Evolutionary conservation across 1,284 basidiomycete species (phyloP).

Genomic region (Tilletia horrida): DNA sequence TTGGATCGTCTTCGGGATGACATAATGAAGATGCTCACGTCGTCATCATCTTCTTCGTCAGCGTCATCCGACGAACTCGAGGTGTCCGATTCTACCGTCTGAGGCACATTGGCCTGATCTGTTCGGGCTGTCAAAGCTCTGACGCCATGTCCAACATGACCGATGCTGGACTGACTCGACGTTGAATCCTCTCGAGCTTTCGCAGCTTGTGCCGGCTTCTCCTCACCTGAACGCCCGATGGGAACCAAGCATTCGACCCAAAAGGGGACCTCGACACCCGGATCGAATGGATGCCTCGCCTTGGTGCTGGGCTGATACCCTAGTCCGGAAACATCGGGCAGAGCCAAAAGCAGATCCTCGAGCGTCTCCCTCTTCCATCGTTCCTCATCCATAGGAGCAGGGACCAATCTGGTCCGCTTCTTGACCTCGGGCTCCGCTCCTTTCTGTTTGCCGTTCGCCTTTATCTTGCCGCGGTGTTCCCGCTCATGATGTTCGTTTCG

Average conservation of each 20-base stretch:
- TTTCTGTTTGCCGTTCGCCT: too few species aligned
- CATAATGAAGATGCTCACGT: neutral
- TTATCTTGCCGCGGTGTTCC: neutral
- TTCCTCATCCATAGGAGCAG: too few species aligned
- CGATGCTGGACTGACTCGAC: neutral
- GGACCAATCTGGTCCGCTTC: too few species aligned
- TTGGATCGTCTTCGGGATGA: too few species aligned
- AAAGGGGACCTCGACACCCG: slow-evolving; percentile 1
- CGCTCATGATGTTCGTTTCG: neutral
- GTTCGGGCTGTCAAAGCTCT: neutral
- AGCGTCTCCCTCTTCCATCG: too few species aligned
- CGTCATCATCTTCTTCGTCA: neutral
- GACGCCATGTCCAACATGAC: neutral
- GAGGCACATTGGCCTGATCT: neutral
- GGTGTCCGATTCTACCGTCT: neutral
- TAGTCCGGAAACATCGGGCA: too few species aligned
- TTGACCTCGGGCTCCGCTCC: too few species aligned
- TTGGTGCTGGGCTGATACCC: too few species aligned
- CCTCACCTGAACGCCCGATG: neutral
- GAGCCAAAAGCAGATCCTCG: too few species aligned
- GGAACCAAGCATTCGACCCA: slow-evolving; percentile 7
- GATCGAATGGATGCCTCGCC: too few species aligned
- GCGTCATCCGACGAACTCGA: neutral
- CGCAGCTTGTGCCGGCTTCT: neutral
- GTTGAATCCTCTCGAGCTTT: neutral